phyloP scores from a whole-genome alignment of 2,329 filamentous ascomycete species.

The Penicillium sp. region DNA sequence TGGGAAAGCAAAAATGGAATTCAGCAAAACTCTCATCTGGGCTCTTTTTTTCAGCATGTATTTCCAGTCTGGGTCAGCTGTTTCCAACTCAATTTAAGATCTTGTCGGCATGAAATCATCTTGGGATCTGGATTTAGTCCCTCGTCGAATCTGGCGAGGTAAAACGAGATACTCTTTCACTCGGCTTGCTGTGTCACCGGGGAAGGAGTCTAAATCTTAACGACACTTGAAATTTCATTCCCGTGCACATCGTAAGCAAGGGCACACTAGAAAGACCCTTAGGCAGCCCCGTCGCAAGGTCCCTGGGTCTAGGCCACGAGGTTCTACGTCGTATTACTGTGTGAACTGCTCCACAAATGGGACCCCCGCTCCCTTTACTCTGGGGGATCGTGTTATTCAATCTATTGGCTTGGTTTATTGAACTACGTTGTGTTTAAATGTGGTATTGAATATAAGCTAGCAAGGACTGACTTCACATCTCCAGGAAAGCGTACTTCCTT shows the following conservation, averaged over 20 bases:
- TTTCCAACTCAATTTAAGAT: constrained; percentile 36
- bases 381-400: not conserved
- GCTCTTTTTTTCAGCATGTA: constrained; percentile 34
- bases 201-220: constrained; percentile 39
- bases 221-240: constrained; percentile 16
- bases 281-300: no score
- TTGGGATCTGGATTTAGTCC: constrained; percentile 20
- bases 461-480: not conserved
- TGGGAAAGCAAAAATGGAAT: constrained; percentile 31
- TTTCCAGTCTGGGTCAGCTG: constrained; percentile 34
- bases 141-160: constrained; percentile 41
- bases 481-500: not conserved
- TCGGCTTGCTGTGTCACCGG: constrained; percentile 14
- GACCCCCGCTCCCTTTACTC: not conserved
- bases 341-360: not conserved
- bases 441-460: not conserved
- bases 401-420: not conserved
- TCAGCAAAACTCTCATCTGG: constrained; percentile 22
- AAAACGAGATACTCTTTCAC: constrained; percentile 11
- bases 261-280: not conserved
- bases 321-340: not conserved
- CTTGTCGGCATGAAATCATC: constrained; percentile 30
- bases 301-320: not conserved
- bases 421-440: not conserved
- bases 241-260: not conserved